phyloP scores from a whole-genome alignment of 164 flowering plant genomes.

The Cinnamomum chago region DNA sequence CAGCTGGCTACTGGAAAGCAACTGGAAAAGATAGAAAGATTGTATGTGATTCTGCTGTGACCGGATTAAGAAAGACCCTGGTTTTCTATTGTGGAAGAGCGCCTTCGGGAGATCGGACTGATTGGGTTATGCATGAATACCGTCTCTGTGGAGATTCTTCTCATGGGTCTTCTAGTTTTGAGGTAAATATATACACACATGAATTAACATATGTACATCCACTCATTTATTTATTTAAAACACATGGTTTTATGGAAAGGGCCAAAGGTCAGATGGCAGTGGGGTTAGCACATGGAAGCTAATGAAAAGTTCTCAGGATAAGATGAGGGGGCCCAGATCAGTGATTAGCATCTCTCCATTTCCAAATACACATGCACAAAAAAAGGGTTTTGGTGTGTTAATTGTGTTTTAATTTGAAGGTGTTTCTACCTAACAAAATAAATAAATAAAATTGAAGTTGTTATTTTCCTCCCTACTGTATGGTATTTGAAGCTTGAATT shows the following conservation, averaged over 20 bases:
- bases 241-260: too few relatives aligned
- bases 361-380: not conserved
- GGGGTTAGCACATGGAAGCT: not conserved
- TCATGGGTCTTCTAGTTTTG: conserved; percentile 42
- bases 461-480: not conserved
- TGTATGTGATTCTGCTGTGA: conserved; percentile 44
- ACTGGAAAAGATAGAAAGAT: conserved; percentile 90
- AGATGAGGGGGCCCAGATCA: not conserved
- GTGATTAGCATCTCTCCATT: not conserved
- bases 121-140: conserved; percentile 95
- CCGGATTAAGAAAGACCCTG: conserved; percentile 74
- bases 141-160: conserved; percentile 66
- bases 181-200: conserved; percentile 29
- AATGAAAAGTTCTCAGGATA: not conserved
- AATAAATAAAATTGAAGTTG: not conserved
- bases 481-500: not conserved
- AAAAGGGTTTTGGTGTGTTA: not conserved
- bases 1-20: conserved; percentile 96
- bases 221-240: not conserved
- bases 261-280: not conserved
- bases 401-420: not conserved
- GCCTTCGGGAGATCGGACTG: conserved; percentile 77
- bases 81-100: conserved; percentile 90
- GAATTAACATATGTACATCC: not conserved
- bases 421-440: too few relatives aligned